Conservation (phyloP, 257 asterid species). For the Gentiana straminea region DNA sequence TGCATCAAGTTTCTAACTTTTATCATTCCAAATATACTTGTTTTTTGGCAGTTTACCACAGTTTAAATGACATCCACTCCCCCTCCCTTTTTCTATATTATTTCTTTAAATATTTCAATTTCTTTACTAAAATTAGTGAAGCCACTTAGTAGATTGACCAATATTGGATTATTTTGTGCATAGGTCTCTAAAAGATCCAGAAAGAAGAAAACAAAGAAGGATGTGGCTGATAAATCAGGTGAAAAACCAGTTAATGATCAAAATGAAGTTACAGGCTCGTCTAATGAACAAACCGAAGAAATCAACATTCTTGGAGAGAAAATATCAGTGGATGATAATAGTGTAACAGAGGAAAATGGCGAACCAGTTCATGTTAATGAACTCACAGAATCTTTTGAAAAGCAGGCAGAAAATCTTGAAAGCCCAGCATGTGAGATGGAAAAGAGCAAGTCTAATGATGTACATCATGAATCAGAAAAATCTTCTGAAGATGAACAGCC, state of each 20-base stretch:
- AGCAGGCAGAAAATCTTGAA: constrained; percentile 14
- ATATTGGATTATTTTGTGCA: constrained; percentile 13
- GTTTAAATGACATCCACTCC: too few species aligned
- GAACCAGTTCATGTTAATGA: constrained; percentile 29
- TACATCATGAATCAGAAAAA: constrained; percentile 39
- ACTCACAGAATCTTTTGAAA: constrained; percentile 11
- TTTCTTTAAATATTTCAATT: too few species aligned
- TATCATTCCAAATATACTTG: too few species aligned
- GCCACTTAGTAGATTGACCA: background rate
- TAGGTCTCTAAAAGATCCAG: constrained; percentile 79
- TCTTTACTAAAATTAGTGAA: too few species aligned
- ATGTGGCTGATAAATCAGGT: constrained; percentile 28
- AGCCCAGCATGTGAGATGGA: constrained; percentile 31
- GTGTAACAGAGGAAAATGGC: constrained; percentile 21
- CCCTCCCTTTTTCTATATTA: too few species aligned
- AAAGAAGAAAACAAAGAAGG: constrained; percentile 50
- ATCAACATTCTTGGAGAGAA: constrained; percentile 29
- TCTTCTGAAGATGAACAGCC: constrained; percentile 74
- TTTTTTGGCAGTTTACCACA: too few species aligned
- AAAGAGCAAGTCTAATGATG: constrained; percentile 22
- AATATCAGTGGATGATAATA: constrained; percentile 18
- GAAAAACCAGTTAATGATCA: constrained; percentile 23
- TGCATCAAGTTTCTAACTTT: too few species aligned
- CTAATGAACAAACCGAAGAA: constrained; percentile 31
- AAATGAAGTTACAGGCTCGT: constrained; percentile 28